Base-by-base conservation (phyloP, 306 rosid species). In the Canavalia gladiata region DNA sequence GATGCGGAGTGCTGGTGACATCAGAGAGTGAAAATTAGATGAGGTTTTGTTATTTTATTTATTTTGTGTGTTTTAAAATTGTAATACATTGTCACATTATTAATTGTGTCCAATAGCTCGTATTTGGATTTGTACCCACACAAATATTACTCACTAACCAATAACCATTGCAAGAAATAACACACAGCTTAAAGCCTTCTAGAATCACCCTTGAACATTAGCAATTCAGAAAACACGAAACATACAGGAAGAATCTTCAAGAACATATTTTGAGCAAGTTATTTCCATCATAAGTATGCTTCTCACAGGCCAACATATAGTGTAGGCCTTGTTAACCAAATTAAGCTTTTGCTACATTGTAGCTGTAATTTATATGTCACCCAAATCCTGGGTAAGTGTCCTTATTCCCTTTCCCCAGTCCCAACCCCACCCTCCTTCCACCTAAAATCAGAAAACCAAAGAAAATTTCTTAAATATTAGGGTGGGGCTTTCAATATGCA, bases 161-260 rank as follows among this genome's bases (percentile, higher is more conserved):
- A 18, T 18, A 18, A 18, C 25, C 25, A 18, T 68, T 68, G 55
- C 55, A 67, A 25, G 47, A 28, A 35, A 45, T 67, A 67, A 28
- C 43, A 66, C 12, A 45, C 72, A 2, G 12, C 43, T 41, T 3
- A 28, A 7, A 11, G 59, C 30, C 12, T 31, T 6, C 37, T 10
- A 9, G 51, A 67, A 67, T 67, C 72, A 67, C 8, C 72, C 12
- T 37, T 67, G 54, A 18, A 67, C 35, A 68, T 30, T 10, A 28
- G 42, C 25, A 68, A 30, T 30, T 68, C 42, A 28, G 8, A 46
- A 46, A 30, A 29, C 33, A 4, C 29, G 18, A 68, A 68, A 43
- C 25, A 46, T 47, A 2, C 42, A n/a, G 2, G 72, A 67, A 42
- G 35, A 2, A 35, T 67, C 13, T 25, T 45, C 39, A 9, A 43